These are phyloP conservation scores for Fraxinus xanthoxyloides DNA, from an alignment of 305 asterid genomes.

Conservation along the genomic window DNA sequence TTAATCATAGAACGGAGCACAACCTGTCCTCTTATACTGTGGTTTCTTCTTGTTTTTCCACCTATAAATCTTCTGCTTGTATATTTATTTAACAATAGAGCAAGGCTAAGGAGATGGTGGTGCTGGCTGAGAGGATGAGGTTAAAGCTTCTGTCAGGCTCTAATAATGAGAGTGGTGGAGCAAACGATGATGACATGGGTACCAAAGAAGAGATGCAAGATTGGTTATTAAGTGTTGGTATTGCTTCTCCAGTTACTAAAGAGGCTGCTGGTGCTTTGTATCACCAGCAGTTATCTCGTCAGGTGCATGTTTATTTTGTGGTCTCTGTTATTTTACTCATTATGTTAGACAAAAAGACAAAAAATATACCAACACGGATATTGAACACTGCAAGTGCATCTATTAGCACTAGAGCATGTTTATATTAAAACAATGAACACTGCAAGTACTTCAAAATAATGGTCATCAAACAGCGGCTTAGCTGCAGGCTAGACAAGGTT, in stretches of 20 bases:
- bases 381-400: not conserved
- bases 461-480: not conserved
- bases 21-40: not conserved
- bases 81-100: constrained; percentile 37
- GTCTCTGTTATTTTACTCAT: not conserved
- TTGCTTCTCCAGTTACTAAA: constrained; percentile 91
- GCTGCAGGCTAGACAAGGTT: not conserved
- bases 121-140: constrained; percentile 96
- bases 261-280: constrained; percentile 97
- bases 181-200: constrained; percentile 80
- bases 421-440: not conserved
- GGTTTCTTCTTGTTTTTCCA: not conserved
- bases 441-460: not conserved
- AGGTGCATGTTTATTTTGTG: constrained; percentile 35
- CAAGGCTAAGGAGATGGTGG: constrained; percentile 96
- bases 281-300: constrained; percentile 95
- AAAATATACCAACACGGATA: not conserved
- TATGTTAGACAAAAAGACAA: not conserved
- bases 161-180: constrained; percentile 53
- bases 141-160: constrained; percentile 78
- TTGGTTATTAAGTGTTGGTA: constrained; percentile 92
- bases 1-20: not conserved
- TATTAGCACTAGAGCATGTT: not conserved
- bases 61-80: constrained; percentile 10
- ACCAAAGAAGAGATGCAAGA: constrained; percentile 96